A percentile compares a stretch with the other conserved stretches of the same genome.
Conservation (phyloP, 2,329 filamentous ascomycete genomes). For the Ambrosiella cleistominuta region DNA sequence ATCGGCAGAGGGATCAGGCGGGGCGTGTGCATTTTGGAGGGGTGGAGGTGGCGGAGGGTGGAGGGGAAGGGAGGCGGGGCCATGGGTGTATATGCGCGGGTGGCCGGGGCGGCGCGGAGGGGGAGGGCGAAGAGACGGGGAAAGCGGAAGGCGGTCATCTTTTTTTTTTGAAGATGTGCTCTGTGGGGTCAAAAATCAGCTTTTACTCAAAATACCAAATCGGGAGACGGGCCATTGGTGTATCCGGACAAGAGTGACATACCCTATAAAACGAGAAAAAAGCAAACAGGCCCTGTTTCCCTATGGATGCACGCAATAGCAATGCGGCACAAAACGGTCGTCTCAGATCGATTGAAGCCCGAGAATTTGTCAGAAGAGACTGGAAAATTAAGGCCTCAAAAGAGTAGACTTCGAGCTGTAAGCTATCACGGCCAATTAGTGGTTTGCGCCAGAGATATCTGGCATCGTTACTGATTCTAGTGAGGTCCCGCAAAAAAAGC, state of each 20-base stretch:
- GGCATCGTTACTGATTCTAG: background rate
- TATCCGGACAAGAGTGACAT: too few species aligned
- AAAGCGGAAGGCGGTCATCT: constrained; percentile 6
- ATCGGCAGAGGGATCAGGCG: constrained; percentile 36
- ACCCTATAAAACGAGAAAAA: too few species aligned
- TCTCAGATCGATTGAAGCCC: too few species aligned
- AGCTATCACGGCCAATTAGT: background rate
- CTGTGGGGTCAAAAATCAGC: too few species aligned
- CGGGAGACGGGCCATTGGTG: too few species aligned
- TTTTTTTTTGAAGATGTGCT: background rate
- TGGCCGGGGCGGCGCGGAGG: constrained; percentile 1
- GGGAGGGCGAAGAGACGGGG: constrained; percentile 2
- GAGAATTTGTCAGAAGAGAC: too few species aligned
- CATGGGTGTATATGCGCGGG: background rate
- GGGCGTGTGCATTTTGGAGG: constrained; percentile 7
- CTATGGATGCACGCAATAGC: too few species aligned
- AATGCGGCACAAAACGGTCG: too few species aligned
- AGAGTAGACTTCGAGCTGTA: background rate
- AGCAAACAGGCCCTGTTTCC: too few species aligned
- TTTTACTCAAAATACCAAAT: too few species aligned
- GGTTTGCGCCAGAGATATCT: background rate
- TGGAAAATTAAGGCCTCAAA: background rate
- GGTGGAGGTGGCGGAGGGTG: constrained; percentile 2
- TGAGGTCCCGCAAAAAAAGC: background rate
- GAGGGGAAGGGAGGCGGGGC: background rate